Percentiles rank a stretch among this genome's conserved stretches.
phyloP scores from a whole-genome alignment of 1,284 basidiomycete genomes.

The Cutaneotrichosporon sp. region DNA sequence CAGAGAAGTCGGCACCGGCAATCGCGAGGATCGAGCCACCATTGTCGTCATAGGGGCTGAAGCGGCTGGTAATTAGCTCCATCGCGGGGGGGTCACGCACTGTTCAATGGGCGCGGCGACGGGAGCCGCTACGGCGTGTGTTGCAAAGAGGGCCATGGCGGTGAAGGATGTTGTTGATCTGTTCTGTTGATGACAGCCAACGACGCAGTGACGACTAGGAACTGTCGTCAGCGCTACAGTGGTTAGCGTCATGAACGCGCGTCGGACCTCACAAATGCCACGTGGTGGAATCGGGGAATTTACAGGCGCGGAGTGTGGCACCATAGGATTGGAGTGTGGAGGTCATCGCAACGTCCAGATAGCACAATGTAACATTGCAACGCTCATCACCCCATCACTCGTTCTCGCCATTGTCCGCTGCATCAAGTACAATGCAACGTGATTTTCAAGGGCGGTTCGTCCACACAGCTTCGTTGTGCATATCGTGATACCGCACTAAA shows the following conservation, averaged over 20 bases:
- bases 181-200: neutral
- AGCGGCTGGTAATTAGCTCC: slow-evolving; percentile 50
- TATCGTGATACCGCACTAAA: neutral
- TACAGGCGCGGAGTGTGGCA: slow-evolving; percentile 11
- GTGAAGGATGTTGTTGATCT: slow-evolving; percentile 4
- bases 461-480: neutral
- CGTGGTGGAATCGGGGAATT: slow-evolving; percentile 14
- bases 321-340: neutral
- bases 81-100: slow-evolving; percentile 28
- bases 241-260: slow-evolving; percentile 23
- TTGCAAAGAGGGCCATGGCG: slow-evolving; percentile 44
- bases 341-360: neutral
- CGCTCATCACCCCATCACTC: slow-evolving; percentile 6
- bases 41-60: slow-evolving; percentile 86
- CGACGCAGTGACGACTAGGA: neutral
- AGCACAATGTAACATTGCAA: neutral
- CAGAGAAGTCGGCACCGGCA: slow-evolving; percentile 83
- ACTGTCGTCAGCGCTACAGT: slow-evolving; percentile 11
- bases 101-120: slow-evolving; percentile 46
- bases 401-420: neutral
- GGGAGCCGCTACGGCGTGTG: slow-evolving; percentile 27
- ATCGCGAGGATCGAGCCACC: slow-evolving; percentile 93
- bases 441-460: neutral
- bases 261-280: slow-evolving; percentile 18
- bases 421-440: neutral